Evolutionary conservation across 371 early-diverging fungal species (phyloP).

Genomic region (Mortierella sp.): DNA sequence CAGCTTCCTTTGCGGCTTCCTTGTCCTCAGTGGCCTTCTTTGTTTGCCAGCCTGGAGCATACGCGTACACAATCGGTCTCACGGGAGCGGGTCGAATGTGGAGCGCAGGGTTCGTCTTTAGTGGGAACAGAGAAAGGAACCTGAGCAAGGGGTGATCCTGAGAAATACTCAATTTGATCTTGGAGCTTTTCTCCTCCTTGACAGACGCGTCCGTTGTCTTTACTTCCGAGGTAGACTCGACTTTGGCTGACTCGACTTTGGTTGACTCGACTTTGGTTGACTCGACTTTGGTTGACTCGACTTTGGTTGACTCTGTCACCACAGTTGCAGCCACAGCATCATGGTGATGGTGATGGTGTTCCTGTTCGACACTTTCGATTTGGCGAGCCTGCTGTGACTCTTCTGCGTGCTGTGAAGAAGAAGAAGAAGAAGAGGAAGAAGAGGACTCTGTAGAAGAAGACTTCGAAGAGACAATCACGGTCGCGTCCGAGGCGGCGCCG

Average conservation of each 20-base stretch:
- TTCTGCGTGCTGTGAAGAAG: neutral
- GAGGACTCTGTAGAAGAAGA: neutral
- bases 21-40: constrained; percentile 5
- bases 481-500: neutral
- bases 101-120: constrained; percentile 41
- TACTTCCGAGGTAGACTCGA: too few relatives aligned
- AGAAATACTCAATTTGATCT: constrained; percentile 7
- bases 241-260: too few relatives aligned
- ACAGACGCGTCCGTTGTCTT: neutral
- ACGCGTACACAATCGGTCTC: constrained; percentile 41
- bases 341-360: constrained; percentile 2
- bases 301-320: too few relatives aligned
- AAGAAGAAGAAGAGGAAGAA: neutral
- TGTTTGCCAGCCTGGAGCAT: constrained; percentile 35
- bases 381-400: neutral
- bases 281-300: too few relatives aligned
- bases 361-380: neutral
- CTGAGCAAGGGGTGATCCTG: constrained; percentile 33
- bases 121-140: constrained; percentile 44
- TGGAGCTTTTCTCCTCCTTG: neutral
- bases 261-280: too few relatives aligned
- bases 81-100: constrained; percentile 32
- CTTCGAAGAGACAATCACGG: neutral
- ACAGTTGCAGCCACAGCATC: too few relatives aligned
- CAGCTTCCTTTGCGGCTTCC: neutral